Conservation (phyloP, 1,139 yeast genomes). For the Magnusiomyces suaveolens region DNA sequence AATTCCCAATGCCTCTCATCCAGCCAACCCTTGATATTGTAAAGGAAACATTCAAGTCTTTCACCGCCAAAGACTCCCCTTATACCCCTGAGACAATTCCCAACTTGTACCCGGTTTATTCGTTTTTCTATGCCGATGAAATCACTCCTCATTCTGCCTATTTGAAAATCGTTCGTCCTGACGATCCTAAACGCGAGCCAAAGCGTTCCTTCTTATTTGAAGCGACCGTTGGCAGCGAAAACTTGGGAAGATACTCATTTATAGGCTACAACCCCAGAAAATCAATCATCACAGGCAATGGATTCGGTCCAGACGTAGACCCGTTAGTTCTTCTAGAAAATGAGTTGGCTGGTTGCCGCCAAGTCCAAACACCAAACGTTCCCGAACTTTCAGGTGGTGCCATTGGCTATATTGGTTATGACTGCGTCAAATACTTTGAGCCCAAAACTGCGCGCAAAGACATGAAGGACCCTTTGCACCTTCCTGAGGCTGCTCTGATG, state of each 20-base stretch:
- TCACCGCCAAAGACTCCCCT: constrained; percentile 1
- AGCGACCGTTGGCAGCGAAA: constrained; percentile 70
- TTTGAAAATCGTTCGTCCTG: constrained; percentile 67
- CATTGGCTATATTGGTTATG: constrained; percentile 88
- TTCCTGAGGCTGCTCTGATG: constrained; percentile 92
- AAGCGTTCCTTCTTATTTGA: constrained; percentile 82
- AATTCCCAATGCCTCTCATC: neutral
- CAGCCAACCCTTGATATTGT: constrained; percentile 12
- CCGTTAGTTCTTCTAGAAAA: constrained; percentile 67
- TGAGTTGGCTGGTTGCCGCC: constrained; percentile 55
- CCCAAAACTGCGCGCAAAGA: constrained; percentile 65
- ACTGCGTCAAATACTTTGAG: constrained; percentile 91
- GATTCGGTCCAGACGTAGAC: constrained; percentile 53
- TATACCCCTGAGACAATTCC: constrained; percentile 6
- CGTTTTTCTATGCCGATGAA: constrained; percentile 64
- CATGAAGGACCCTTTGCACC: constrained; percentile 64
- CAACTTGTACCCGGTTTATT: constrained; percentile 71
- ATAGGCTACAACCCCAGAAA: constrained; percentile 81
- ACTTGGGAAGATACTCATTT: constrained; percentile 80
- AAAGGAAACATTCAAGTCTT: constrained; percentile 4
- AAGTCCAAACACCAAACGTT: constrained; percentile 45
- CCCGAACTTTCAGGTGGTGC: constrained; percentile 94
- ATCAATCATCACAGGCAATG: constrained; percentile 65
- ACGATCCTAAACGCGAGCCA: constrained; percentile 36
- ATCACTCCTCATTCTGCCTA: constrained; percentile 87